Evolutionary conservation across 2,329 filamentous ascomycete genomes (phyloP).

Genomic region (Ophiocordyceps australis): DNA sequence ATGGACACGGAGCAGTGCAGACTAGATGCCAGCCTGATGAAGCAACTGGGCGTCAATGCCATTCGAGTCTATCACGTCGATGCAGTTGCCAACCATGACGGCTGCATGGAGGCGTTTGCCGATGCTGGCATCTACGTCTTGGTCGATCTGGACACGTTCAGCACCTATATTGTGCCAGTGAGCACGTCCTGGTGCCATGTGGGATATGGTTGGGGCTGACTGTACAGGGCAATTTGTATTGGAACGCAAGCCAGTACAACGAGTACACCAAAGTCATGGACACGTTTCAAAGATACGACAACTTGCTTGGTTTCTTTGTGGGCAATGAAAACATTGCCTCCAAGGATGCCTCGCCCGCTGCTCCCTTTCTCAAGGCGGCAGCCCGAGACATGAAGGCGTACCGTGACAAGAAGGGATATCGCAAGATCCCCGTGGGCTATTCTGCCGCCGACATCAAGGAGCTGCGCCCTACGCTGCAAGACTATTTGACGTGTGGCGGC

Average conservation of each 20-base stretch:
- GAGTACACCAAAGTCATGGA: constrained; percentile 58
- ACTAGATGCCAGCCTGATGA: constrained; percentile 61
- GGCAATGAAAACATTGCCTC: constrained; percentile 73
- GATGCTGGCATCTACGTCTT: constrained; percentile 71
- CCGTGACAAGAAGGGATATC: constrained; percentile 56
- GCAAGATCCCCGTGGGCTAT: constrained; percentile 71
- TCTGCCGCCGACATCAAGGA: constrained; percentile 70
- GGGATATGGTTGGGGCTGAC: neutral
- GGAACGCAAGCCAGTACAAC: constrained; percentile 55
- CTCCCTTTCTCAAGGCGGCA: constrained; percentile 71
- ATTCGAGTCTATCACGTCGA: constrained; percentile 86
- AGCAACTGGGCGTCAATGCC: constrained; percentile 61
- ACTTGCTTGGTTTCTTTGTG: constrained; percentile 69
- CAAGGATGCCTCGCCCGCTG: constrained; percentile 39
- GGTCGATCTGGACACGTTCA: constrained; percentile 65
- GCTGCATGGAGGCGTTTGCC: constrained; percentile 66
- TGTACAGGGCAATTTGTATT: constrained; percentile 37
- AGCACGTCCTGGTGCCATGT: constrained; percentile 6
- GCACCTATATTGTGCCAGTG: constrained; percentile 48
- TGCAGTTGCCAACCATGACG: constrained; percentile 47
- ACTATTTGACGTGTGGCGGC: constrained; percentile 63
- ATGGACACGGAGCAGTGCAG: constrained; percentile 58
- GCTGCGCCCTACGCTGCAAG: constrained; percentile 40
- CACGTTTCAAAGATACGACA: constrained; percentile 58
- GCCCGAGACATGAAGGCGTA: constrained; percentile 71